Evolutionary conservation across 208 protist species (phyloP).

Genomic region (Cochliopodium minus): DNA sequence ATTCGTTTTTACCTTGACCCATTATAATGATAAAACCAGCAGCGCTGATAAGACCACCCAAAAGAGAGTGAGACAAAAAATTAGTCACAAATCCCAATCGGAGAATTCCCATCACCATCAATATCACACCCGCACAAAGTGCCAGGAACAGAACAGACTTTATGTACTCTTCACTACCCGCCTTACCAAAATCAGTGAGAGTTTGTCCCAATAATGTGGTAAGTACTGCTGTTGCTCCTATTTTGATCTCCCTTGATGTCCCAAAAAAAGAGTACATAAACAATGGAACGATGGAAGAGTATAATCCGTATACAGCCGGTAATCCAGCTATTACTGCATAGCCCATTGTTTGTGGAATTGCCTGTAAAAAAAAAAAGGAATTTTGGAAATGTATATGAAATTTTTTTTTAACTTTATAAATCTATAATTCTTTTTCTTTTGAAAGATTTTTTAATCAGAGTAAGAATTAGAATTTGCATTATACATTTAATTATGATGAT

Average conservation of each 20-base stretch:
- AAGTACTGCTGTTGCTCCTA: conserved; percentile 32
- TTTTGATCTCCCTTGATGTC: conserved; percentile 19
- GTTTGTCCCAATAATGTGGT: conserved; percentile 18
- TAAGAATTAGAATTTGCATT: too few relatives aligned
- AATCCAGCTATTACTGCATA: conserved; percentile 31
- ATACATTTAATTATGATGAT: too few relatives aligned
- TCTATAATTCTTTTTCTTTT: too few relatives aligned
- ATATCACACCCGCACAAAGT: conserved; percentile 14
- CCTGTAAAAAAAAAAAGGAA: too few relatives aligned
- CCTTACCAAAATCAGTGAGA: background rate
- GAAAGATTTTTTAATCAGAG: too few relatives aligned
- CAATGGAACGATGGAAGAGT: conserved; percentile 29
- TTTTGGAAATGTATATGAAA: too few relatives aligned
- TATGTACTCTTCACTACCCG: background rate
- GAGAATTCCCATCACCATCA: conserved; percentile 19
- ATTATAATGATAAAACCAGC: conserved; percentile 28
- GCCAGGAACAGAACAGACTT: background rate
- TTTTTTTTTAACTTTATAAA: too few relatives aligned
- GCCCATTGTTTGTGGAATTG: conserved; percentile 38
- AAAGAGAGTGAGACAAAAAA: conserved; percentile 10
- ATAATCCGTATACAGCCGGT: conserved; percentile 33
- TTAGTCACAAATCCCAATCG: conserved; percentile 7
- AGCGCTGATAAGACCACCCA: conserved; percentile 28
- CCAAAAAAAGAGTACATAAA: conserved; percentile 33
- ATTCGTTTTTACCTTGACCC: conserved; percentile 31